phyloP scores from a whole-genome alignment of 352 stramenopile species.

The Globisporangium alternatum region DNA sequence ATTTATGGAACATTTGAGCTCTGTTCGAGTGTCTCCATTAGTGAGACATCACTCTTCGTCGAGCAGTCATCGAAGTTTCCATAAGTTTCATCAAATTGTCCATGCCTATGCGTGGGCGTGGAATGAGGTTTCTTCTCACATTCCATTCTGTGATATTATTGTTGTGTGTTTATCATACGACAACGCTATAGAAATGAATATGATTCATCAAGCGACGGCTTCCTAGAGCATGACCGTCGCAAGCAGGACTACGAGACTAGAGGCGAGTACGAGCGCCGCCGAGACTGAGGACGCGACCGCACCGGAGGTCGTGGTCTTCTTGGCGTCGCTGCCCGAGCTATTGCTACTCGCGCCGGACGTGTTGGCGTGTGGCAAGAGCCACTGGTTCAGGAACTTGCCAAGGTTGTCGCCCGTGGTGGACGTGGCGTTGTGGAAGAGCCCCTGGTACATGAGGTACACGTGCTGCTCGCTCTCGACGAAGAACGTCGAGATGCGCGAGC shows the following conservation, averaged over 20 bases:
- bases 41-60: background rate
- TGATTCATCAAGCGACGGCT: background rate
- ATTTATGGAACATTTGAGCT: background rate
- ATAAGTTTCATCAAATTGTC: background rate
- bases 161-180: background rate
- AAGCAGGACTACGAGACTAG: conserved; percentile 14
- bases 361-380: conserved; percentile 22
- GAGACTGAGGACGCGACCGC: background rate
- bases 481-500: conserved; percentile 45
- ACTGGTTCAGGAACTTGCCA: conserved; percentile 24
- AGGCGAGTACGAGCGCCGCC: conserved; percentile 1
- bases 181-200: background rate
- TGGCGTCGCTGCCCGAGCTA: background rate
- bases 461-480: conserved; percentile 47
- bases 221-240: conserved; percentile 12
- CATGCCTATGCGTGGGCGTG: background rate
- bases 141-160: conserved; percentile 5
- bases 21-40: background rate
- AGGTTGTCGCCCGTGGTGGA: conserved; percentile 33
- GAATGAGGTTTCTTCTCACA: background rate
- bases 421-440: conserved; percentile 43
- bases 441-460: conserved; percentile 43
- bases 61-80: too few species aligned
- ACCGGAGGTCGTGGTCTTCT: background rate
- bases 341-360: background rate